Evolutionary conservation across 2,329 filamentous ascomycete species (phyloP).

Genomic region (Aspergillus amoenus): DNA sequence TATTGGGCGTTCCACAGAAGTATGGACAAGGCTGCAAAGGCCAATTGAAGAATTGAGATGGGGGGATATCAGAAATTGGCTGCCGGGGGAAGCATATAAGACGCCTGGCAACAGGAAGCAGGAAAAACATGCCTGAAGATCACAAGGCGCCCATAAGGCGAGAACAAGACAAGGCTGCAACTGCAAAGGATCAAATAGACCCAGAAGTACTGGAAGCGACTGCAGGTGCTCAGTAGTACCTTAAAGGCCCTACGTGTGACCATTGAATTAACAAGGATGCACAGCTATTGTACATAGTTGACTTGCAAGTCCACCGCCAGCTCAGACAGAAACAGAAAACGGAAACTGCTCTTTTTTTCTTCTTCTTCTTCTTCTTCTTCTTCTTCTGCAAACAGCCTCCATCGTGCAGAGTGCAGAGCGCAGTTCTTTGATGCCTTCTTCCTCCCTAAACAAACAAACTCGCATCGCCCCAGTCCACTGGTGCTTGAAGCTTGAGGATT

Average conservation of each 20-base stretch:
- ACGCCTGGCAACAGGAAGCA: background rate
- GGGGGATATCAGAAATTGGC: background rate
- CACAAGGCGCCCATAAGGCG: constrained; percentile 1
- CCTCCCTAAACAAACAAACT: constrained; percentile 11
- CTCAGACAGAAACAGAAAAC: constrained; percentile 6
- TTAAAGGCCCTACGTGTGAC: constrained; percentile 12
- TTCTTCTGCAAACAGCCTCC: constrained; percentile 12
- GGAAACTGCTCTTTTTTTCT: background rate
- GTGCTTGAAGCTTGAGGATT: background rate
- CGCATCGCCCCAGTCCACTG: background rate
- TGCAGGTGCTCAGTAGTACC: constrained; percentile 3
- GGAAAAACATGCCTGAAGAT: constrained; percentile 5
- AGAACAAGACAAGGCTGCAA: constrained; percentile 10
- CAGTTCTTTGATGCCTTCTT: background rate
- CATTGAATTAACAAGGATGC: constrained; percentile 4
- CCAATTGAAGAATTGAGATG: background rate
- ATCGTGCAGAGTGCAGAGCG: constrained; percentile 6
- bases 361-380: background rate
- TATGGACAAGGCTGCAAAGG: background rate
- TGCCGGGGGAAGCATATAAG: constrained; percentile 4
- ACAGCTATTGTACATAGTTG: background rate
- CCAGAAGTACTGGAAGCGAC: constrained; percentile 2
- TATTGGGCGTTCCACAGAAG: constrained; percentile 14
- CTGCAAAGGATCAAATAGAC: background rate
- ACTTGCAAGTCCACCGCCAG: constrained; percentile 1